Base-by-base conservation (phyloP, 192 early-diverging fungal species). In the Coemansia sp. region DNA sequence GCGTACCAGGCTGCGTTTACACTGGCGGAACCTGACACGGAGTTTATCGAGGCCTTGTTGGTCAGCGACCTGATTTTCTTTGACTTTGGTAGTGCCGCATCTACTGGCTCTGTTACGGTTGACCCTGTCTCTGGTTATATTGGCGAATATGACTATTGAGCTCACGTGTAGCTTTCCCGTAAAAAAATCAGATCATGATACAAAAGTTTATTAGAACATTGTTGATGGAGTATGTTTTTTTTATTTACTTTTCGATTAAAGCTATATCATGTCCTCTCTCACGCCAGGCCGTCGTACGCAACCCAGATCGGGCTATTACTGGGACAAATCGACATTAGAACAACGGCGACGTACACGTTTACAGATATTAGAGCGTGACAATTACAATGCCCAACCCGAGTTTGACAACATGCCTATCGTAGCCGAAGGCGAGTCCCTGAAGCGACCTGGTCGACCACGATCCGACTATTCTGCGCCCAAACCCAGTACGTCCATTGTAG, bases 21-120 rank as follows among this genome's bases (percentile, higher is more conserved):
- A 0, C 74, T 90, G 29, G 87, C 90, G 2, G 85, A 88, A 63
- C 93, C 93, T 0, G 94, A 96, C 66, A 76, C 86, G 5, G 77
- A 79, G 25, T 92, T 90, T 76, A 91, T 96, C 69, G 92, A 94
- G 68, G 84, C 82, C 0, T 62, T 94, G 67, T 76, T 96, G 42
- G 62, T 76, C n/a, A 82, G 74, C 50, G 79, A 82, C 21, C 62
- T 82, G 36, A 68, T 82, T 57, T 82, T 68, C 50, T 53, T 82
- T 63, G 79, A 82, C 46, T 74, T 82, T 65, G 71, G 62, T 27
- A 27, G 25, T 27, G 25, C 25, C 11, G 38, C 29, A 0, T 51
- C 48, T 21, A 37, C 46, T 39, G 55, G 23, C 25, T 66, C 62
- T 27, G 25, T 27, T 27, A 27, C 25, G 7, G 34, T 66, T 7